Percentiles rank a stretch among this genome's conserved stretches.
Conservation (phyloP, 1,284 basidiomycete species). For the Apiotrichum veenhuisii region DNA sequence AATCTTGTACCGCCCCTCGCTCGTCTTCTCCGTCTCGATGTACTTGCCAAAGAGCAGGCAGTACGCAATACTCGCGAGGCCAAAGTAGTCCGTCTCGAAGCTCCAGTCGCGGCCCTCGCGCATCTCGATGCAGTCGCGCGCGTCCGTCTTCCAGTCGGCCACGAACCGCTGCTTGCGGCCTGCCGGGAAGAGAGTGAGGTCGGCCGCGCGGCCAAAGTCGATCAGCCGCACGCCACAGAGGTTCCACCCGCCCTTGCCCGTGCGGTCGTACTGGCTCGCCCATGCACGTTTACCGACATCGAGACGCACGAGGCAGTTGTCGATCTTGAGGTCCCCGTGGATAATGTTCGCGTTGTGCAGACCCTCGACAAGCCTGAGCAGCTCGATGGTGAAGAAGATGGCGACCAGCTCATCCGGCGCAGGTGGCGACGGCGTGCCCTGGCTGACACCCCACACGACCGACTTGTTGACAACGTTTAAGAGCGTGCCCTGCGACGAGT, state of each 20-base stretch:
- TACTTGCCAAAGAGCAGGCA: conserved; percentile 96
- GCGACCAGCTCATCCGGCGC: conserved; percentile 86
- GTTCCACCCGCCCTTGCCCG: conserved; percentile 77
- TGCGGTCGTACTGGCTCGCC: conserved; percentile 68
- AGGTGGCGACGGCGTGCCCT: conserved; percentile 31
- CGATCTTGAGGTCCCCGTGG: conserved; percentile 98
- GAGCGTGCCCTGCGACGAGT: conserved; percentile 86
- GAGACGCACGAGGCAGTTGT: conserved; percentile 91
- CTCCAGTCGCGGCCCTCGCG: conserved; percentile 80
- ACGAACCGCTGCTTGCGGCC: conserved; percentile 66
- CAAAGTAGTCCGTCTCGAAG: conserved; percentile 93
- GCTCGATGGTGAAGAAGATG: conserved; percentile 91
- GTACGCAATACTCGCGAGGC: conserved; percentile 85
- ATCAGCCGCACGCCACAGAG: conserved; percentile 87
- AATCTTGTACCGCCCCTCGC: conserved; percentile 58
- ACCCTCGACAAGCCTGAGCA: conserved; percentile 75
- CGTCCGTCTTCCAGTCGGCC: conserved; percentile 83
- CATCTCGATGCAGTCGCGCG: conserved; percentile 86
- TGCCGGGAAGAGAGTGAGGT: conserved; percentile 71
- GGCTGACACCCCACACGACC: conserved; percentile 54
- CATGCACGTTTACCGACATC: conserved; percentile 63
- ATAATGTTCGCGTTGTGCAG: conserved; percentile 81
- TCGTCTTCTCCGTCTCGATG: conserved; percentile 60
- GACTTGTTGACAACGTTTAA: conserved; percentile 90
- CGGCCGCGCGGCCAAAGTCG: conserved; percentile 93